Base-by-base conservation (phyloP, 2,329 filamentous ascomycete species). In the Botrytis tulipae region DNA sequence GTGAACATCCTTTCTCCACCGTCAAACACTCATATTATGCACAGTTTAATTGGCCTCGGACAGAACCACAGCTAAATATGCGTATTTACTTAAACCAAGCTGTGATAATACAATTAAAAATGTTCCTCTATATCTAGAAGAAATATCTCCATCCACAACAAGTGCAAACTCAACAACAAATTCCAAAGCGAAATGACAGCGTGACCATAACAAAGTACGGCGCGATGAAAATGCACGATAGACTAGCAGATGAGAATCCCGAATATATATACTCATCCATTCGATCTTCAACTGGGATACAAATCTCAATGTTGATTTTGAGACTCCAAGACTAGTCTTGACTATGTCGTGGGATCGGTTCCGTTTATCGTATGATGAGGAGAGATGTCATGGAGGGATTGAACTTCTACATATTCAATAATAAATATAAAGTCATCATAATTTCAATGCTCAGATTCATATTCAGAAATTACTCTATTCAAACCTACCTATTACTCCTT, bases 381-480 rank as follows among this genome's bases (percentile, higher is more conserved):
- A 51, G 9, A n/a, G 10, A 6, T 2, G 48, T 51, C 10, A 51
- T 14, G 2, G 22, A 46, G 10, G 25, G 48, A 6, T 10, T n/a
- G 4, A 25, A 51, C 1, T 51, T 51, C 25, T 51, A 0, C 14
- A 25, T n/a, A 14, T 6, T 0, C 4, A 51, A 51, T 6, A 51
- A 51, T 0, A 14, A n/a, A 4, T 10, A 16, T 7, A 16, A n/a
- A 2, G 16, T 7, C 25, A 16, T 54, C 25, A n/a, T 10, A 51
- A 54, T 7, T 4, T 54, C 2, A 54, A n/a, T 0, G 2, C 25
- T 54, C 4, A n/a, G 2, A 16, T n/a, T 0, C 3, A 16, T 14
- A 7, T n/a, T 4, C 12, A 16, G 12, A 54, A 8, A 1, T 3
- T 16, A 3, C 48, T n/a, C 40, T 42, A 42, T 14, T 16, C 12